Conservation (phyloP, 2,329 filamentous ascomycete species). For the Penicillium polonicum region DNA sequence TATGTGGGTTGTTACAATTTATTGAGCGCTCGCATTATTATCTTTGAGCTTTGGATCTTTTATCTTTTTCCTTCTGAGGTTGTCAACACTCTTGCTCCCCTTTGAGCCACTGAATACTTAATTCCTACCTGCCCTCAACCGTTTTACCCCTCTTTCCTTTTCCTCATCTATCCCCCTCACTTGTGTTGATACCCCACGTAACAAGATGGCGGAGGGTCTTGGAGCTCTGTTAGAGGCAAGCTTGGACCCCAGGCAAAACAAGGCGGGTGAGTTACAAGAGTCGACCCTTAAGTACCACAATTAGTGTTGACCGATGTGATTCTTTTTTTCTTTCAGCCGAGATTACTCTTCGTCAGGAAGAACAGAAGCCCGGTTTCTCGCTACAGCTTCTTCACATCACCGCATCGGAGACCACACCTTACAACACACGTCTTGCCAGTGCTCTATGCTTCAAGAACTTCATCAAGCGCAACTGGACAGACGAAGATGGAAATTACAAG, state of each 20-base stretch:
- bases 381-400: slow-evolving; percentile 87
- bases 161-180: slow-evolving; percentile 14
- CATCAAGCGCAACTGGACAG: slow-evolving; percentile 90
- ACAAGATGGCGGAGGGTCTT: slow-evolving; percentile 60
- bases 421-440: slow-evolving; percentile 79
- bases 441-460: slow-evolving; percentile 99
- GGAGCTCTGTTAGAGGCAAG: slow-evolving; percentile 78
- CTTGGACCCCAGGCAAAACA: slow-evolving; percentile 81
- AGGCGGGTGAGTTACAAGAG: slow-evolving; percentile 67
- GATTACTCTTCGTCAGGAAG: slow-evolving; percentile 71
- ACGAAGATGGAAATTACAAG: slow-evolving; percentile 93
- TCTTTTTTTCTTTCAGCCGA: slow-evolving; percentile 62
- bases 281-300: background rate
- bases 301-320: slow-evolving; percentile 1
- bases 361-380: slow-evolving; percentile 83
- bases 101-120: background rate
- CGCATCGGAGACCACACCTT: slow-evolving; percentile 67
- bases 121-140: background rate
- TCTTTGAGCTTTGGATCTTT: slow-evolving; percentile 17
- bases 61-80: slow-evolving; percentile 10
- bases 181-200: slow-evolving; percentile 31
- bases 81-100: background rate
- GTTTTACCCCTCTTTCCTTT: slow-evolving; percentile 3
- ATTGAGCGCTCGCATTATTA: slow-evolving; percentile 23
- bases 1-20: slow-evolving; percentile 26